Evolutionary conservation across 345 rosid species (phyloP).

Genomic region (Geranium rotundifolium): DNA sequence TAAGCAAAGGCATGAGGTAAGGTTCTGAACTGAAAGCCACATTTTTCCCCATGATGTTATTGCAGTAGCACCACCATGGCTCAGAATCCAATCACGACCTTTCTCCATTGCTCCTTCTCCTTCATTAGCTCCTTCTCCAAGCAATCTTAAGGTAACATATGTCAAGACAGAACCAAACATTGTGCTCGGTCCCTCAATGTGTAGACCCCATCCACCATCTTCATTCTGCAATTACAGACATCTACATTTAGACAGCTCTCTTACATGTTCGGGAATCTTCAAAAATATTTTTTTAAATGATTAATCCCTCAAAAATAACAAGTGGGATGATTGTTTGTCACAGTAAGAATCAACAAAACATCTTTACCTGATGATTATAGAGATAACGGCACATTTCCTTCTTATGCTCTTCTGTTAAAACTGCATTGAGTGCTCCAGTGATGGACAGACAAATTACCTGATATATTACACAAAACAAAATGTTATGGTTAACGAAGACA

Average conservation of each 20-base stretch:
- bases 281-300: neutral
- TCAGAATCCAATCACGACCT: slow-evolving; percentile 77
- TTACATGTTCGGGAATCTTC: neutral
- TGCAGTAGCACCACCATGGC: slow-evolving; percentile 85
- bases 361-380: slow-evolving; percentile 75
- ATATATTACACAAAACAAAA: slow-evolving; percentile 3
- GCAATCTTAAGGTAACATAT: slow-evolving; percentile 81
- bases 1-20: slow-evolving; percentile 9
- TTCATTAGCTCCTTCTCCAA: slow-evolving; percentile 88
- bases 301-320: neutral
- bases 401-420: slow-evolving; percentile 63
- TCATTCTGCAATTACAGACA: slow-evolving; percentile 45
- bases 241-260: neutral
- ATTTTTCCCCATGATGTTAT: slow-evolving; percentile 94
- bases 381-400: slow-evolving; percentile 79
- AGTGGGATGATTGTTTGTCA: neutral
- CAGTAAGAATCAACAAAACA: neutral
- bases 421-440: slow-evolving; percentile 76
- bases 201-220: slow-evolving; percentile 99
- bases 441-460: slow-evolving; percentile 74
- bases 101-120: slow-evolving; percentile 74
- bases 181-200: slow-evolving; percentile 94
- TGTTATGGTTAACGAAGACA: neutral
- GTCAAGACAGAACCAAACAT: slow-evolving; percentile 91
- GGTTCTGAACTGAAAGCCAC: slow-evolving; percentile 92